A percentile compares a stretch with the other conserved stretches of the same genome.
Conservation (phyloP, 192 early-diverging fungal species). For the Phycomyces nitens region DNA sequence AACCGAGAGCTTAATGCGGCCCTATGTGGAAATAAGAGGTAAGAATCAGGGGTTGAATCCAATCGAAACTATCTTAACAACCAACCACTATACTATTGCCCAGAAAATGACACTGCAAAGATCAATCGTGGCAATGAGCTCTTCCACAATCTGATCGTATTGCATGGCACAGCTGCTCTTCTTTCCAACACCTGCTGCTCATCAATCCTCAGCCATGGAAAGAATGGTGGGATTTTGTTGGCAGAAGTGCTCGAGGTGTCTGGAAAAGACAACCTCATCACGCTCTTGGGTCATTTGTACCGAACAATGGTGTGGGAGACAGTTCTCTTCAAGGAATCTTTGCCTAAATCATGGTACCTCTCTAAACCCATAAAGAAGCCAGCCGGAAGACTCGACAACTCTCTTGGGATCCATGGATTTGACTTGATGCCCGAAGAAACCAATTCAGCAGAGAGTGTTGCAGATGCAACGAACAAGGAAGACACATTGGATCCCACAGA, state of each 20-base stretch:
- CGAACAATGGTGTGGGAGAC: conserved; percentile 64
- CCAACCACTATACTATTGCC: too few species aligned
- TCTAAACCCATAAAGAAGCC: conserved; percentile 28
- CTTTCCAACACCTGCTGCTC: conserved; percentile 70
- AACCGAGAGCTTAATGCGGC: neutral
- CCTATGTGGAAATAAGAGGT: neutral
- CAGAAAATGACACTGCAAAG: conserved; percentile 31
- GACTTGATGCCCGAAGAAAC: neutral
- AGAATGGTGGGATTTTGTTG: conserved; percentile 56
- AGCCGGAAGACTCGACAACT: neutral
- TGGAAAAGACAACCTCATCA: conserved; percentile 45
- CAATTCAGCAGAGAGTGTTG: conserved; percentile 11
- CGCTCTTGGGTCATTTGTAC: conserved; percentile 58
- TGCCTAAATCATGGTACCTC: conserved; percentile 71
- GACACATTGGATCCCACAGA: conserved; percentile 36
- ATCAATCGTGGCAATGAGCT: conserved; percentile 44
- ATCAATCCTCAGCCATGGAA: conserved; percentile 59
- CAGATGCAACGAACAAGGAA: conserved; percentile 18
- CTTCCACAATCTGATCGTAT: conserved; percentile 53
- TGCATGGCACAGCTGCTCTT: conserved; percentile 61
- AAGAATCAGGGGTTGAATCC: neutral
- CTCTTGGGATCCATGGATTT: neutral
- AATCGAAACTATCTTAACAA: too few species aligned
- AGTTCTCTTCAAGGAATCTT: conserved; percentile 48
- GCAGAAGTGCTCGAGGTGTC: conserved; percentile 56